Evolutionary conservation across 2,329 filamentous ascomycete genomes (phyloP).

Genomic region (Aspergillus felis): DNA sequence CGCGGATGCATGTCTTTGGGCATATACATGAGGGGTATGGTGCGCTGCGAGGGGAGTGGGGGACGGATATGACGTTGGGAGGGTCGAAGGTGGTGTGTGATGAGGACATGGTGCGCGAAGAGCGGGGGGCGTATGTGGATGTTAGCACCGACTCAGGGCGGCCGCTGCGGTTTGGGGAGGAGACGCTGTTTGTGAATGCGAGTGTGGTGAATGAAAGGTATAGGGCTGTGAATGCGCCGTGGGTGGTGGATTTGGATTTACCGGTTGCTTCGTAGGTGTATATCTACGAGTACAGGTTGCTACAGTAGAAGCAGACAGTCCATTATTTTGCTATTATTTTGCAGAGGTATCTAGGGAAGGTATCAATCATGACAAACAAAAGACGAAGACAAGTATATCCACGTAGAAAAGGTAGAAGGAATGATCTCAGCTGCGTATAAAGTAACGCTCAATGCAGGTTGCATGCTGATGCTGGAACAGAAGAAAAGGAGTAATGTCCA

Average conservation of each 20-base stretch:
- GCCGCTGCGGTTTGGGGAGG: conserved; percentile 42
- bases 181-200: conserved; percentile 58
- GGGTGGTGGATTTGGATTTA: conserved; percentile 54
- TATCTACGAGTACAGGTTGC: too few species aligned
- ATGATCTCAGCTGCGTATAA: not conserved
- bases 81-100: conserved; percentile 19
- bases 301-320: not conserved
- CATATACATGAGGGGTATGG: too few species aligned
- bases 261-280: conserved; percentile 14
- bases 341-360: conserved; percentile 4
- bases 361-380: conserved; percentile 9
- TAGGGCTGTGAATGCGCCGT: conserved; percentile 49
- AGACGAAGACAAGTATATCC: conserved; percentile 8
- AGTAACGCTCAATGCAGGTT: conserved; percentile 15
- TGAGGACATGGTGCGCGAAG: conserved; percentile 25
- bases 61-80: conserved; percentile 6
- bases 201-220: conserved; percentile 52
- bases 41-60: not conserved
- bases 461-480: conserved; percentile 3
- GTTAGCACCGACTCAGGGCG: conserved; percentile 23
- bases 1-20: too few species aligned
- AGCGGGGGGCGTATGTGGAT: conserved; percentile 33
- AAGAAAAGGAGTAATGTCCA: conserved; percentile 18
- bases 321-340: not conserved
- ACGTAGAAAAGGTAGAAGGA: conserved; percentile 2